Percentiles rank a stretch among this genome's conserved stretches.
Evolutionary conservation across 2,329 filamentous ascomycete genomes (phyloP).

Genomic region (Hirsutella thompsonii): DNA sequence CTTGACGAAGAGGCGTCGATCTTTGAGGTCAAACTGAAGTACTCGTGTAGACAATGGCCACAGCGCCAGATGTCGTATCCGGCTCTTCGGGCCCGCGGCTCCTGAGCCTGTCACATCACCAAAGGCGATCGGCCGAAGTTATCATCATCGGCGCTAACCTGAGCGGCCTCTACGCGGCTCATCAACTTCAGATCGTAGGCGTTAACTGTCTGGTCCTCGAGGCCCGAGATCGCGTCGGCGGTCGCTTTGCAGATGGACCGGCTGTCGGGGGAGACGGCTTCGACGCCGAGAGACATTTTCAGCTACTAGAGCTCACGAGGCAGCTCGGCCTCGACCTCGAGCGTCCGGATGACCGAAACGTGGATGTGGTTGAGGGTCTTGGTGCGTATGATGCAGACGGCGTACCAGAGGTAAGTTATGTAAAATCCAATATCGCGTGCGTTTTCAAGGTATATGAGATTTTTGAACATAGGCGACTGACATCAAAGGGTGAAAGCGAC

Average conservation of each 20-base stretch:
- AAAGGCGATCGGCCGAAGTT: constrained; percentile 9
- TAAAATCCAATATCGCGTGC: no score
- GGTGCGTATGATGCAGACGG: not conserved
- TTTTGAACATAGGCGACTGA: not conserved
- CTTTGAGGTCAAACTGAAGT: no score
- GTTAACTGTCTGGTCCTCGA: constrained; percentile 12
- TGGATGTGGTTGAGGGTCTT: not conserved
- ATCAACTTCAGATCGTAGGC: constrained; percentile 10
- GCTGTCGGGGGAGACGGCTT: not conserved
- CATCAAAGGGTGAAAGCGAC: constrained; percentile 4
- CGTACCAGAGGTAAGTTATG: not conserved
- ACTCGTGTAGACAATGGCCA: no score
- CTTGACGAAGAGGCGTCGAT: no score
- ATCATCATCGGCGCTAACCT: constrained; percentile 13
- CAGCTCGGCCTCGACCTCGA: not conserved
- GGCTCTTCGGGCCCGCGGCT: no score
- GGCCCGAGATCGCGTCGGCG: not conserved
- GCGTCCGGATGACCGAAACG: not conserved
- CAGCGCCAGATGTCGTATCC: no score
- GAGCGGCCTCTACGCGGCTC: constrained; percentile 12
- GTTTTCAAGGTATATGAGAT: not conserved
- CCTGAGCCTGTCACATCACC: no score
- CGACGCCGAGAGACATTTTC: not conserved
- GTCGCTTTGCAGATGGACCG: not conserved
- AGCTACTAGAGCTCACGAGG: not conserved